Conservation (phyloP, 768 basidiomycete species). For the Agrocybe praecox region DNA sequence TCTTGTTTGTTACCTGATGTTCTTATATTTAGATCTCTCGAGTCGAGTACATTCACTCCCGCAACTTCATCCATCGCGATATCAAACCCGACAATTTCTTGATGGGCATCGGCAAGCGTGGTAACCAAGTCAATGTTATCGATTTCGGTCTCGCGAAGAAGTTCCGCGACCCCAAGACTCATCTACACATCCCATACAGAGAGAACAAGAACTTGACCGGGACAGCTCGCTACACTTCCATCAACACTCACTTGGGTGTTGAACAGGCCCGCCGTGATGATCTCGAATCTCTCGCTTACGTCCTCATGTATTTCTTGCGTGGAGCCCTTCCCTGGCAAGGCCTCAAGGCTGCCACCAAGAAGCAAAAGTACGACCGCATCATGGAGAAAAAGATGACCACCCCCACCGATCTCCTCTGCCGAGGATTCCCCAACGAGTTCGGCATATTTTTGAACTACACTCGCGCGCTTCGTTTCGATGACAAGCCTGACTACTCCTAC, state of each 20-base stretch:
- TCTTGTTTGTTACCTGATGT: conserved; percentile 16
- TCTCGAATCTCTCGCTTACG: conserved; percentile 97
- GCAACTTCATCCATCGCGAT: conserved; percentile 97
- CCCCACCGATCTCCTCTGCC: conserved; percentile 94
- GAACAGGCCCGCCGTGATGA: conserved; percentile 98
- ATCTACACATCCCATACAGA: conserved; percentile 98
- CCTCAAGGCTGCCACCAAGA: conserved; percentile 99
- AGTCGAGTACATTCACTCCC: conserved; percentile 98
- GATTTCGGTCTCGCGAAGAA: conserved; percentile 99
- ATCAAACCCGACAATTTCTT: conserved; percentile 99
- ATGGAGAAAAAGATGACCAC: conserved; percentile 99
- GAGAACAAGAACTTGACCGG: conserved; percentile 99
- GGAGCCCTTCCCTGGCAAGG: conserved; percentile 99
- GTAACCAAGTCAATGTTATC: conserved; percentile 99
- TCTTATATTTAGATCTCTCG: conserved; percentile 78
- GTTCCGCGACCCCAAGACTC: conserved; percentile 99
- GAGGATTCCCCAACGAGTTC: conserved; percentile 99
- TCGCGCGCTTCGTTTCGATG: conserved; percentile 97
- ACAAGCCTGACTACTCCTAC: conserved; percentile 99
- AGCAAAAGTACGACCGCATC: conserved; percentile 99
- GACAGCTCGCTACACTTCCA: conserved; percentile 98
- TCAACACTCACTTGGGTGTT: conserved; percentile 98
- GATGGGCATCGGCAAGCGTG: conserved; percentile 99
- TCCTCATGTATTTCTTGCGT: conserved; percentile 99
- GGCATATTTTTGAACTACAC: conserved; percentile 99